Conservation (phyloP, 2,329 filamentous ascomycete genomes). For the Aspergillus hiratsukae region DNA sequence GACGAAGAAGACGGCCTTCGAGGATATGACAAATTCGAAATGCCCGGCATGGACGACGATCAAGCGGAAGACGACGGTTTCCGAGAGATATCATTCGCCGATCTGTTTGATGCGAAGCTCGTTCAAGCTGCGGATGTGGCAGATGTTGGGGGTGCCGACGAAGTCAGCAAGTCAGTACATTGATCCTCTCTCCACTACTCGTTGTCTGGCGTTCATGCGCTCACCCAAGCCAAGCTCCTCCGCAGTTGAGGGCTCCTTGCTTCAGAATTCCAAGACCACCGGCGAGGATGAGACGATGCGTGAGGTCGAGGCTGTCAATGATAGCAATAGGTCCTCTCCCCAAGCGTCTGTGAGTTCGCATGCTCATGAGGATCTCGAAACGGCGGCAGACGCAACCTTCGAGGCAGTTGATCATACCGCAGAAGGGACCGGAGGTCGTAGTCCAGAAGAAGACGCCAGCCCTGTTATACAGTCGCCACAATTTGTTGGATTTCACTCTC, state of each 20-base stretch:
- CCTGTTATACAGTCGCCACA: slow-evolving; percentile 13
- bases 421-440: not conserved
- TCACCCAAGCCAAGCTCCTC: slow-evolving; percentile 28
- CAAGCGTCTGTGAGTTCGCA: not conserved
- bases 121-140: slow-evolving; percentile 44
- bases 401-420: not conserved
- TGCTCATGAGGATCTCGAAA: not conserved
- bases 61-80: slow-evolving; percentile 56
- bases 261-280: slow-evolving; percentile 16
- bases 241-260: slow-evolving; percentile 20
- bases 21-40: slow-evolving; percentile 74
- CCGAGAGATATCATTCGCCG: slow-evolving; percentile 55
- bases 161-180: slow-evolving; percentile 38
- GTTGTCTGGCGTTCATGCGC: slow-evolving; percentile 19
- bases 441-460: slow-evolving; percentile 3
- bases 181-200: slow-evolving; percentile 22
- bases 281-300: not conserved
- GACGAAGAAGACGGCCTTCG: slow-evolving; percentile 61
- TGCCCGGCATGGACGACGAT: slow-evolving; percentile 59
- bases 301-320: not conserved
- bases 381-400: not conserved
- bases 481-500: slow-evolving; percentile 17
- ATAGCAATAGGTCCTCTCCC: not conserved
- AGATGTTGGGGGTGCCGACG: slow-evolving; percentile 22
- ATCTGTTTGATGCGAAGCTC: slow-evolving; percentile 66